A percentile compares a stretch with the other conserved stretches of the same genome.
Evolutionary conservation across 257 asterid genomes (phyloP).

Genomic region (Vinca minor): DNA sequence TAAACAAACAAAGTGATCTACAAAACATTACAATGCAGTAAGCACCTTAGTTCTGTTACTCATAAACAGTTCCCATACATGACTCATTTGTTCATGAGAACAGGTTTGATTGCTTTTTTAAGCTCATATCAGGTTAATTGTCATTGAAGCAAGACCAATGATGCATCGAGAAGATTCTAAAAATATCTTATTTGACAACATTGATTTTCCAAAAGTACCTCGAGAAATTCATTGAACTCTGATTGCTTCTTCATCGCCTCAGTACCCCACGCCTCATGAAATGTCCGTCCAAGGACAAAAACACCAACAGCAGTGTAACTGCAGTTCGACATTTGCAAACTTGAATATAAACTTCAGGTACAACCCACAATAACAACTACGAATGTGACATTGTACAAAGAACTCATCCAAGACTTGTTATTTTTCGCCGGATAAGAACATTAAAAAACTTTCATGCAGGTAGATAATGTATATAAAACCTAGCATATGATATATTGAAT

Average conservation of each 20-base stretch:
- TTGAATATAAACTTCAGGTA: neutral
- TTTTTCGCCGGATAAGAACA: neutral
- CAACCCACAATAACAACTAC: slow-evolving; percentile 9
- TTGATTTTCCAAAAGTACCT: slow-evolving; percentile 34
- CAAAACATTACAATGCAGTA: neutral
- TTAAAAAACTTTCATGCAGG: neutral
- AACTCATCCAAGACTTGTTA: slow-evolving; percentile 3
- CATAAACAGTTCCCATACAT: neutral
- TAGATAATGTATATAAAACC: neutral
- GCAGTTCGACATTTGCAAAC: slow-evolving; percentile 12
- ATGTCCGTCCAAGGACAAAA: slow-evolving; percentile 89
- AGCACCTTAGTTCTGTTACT: neutral
- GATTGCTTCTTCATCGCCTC: slow-evolving; percentile 77
- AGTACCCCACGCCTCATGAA: slow-evolving; percentile 87
- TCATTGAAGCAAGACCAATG: neutral
- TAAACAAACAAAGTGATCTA: neutral
- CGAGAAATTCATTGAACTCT: slow-evolving; percentile 87
- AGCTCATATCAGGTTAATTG: neutral
- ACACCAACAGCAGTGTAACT: slow-evolving; percentile 98
- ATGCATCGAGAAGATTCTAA: neutral
- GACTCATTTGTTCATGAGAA: neutral
- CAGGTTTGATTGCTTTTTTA: neutral
- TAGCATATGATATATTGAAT: neutral
- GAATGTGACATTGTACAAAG: slow-evolving; percentile 12
- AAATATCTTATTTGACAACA: neutral